phyloP scores from a whole-genome alignment of 1,139 yeast genomes.

The Diutina catenulata region DNA sequence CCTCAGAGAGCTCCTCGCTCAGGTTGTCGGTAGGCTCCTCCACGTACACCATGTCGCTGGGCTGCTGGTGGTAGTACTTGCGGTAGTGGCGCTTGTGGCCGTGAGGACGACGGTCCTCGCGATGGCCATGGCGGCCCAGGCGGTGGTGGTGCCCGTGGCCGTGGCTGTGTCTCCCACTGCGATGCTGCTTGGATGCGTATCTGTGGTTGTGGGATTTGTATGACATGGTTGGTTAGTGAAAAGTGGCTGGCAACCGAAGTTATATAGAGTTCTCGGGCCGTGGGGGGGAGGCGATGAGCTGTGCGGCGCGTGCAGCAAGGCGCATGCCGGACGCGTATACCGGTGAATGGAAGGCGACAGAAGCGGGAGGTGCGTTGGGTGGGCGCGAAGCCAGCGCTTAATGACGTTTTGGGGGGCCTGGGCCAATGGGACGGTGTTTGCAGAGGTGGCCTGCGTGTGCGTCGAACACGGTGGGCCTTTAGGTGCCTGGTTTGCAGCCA shows the following conservation, averaged over 20 bases:
- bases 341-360: no score
- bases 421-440: no score
- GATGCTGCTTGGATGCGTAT: slow-evolving; percentile 1
- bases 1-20: slow-evolving; percentile 9
- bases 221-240: not conserved
- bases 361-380: no score
- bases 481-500: no score
- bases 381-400: no score
- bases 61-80: slow-evolving; percentile 10
- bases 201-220: slow-evolving; percentile 3
- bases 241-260: not conserved
- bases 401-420: no score
- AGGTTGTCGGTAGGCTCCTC: slow-evolving; percentile 10
- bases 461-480: no score
- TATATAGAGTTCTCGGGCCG: not conserved
- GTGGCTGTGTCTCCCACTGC: not conserved
- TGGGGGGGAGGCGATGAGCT: no score
- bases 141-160: slow-evolving; percentile 4
- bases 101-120: not conserved
- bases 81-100: slow-evolving; percentile 5
- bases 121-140: slow-evolving; percentile 2
- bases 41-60: slow-evolving; percentile 9
- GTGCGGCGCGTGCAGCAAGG: no score
- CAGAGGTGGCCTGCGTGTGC: no score
- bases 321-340: no score